Evolutionary conservation across 2,329 filamentous ascomycete genomes (phyloP).

Genomic region (Aureobasidium subglaciale): DNA sequence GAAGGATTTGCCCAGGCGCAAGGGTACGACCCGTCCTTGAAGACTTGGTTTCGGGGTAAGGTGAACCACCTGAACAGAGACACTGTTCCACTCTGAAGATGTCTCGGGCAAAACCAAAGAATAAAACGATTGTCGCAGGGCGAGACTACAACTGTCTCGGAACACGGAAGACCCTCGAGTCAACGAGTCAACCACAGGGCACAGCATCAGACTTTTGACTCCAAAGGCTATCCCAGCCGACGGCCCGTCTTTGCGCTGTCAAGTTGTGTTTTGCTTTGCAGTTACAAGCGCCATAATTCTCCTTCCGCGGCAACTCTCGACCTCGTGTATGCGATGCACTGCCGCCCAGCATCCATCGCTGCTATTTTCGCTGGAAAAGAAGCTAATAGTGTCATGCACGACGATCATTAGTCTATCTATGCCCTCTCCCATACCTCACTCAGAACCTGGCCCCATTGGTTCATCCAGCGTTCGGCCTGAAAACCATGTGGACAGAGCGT

Average conservation of each 20-base stretch:
- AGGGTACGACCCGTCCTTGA: not conserved
- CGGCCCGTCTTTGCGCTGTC: not conserved
- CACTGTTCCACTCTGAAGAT: slow-evolving; percentile 6
- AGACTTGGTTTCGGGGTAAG: not conserved
- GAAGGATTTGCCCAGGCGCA: not conserved
- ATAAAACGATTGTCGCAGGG: not conserved
- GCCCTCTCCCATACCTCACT: not conserved
- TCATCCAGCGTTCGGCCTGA: not conserved
- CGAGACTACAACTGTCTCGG: slow-evolving; percentile 4
- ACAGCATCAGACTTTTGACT: not conserved
- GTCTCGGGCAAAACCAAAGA: not conserved
- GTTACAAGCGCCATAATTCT: slow-evolving; percentile 5
- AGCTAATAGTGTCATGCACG: not conserved
- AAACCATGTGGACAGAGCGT: not conserved
- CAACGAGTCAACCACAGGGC: not conserved
- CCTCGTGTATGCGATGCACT: slow-evolving; percentile 5
- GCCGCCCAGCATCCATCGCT: not conserved
- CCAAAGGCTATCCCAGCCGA: not conserved
- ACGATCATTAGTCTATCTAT: not conserved
- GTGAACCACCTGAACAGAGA: not conserved
- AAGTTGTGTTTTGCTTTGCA: not conserved
- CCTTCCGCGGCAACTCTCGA: not conserved
- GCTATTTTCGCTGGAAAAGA: not conserved
- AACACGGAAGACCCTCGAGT: not conserved
- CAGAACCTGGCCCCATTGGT: not conserved